phyloP scores from a whole-genome alignment of 208 protist species.

The Acanthamoeba triangularis region DNA sequence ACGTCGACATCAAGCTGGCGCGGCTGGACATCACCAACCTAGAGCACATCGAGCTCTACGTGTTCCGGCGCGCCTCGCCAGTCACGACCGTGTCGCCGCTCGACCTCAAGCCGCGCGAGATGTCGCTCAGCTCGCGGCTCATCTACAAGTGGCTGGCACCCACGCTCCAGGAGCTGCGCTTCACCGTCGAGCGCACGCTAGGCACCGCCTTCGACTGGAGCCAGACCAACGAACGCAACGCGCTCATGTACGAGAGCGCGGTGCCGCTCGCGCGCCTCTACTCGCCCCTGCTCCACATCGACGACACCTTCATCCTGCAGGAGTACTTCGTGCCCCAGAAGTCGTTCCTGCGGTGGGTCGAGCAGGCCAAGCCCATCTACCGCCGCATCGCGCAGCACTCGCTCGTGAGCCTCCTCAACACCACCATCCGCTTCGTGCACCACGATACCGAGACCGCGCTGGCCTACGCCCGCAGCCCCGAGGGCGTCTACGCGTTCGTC shows the following conservation, averaged over 20 bases:
- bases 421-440: conserved; percentile 86
- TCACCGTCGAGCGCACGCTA: conserved; percentile 78
- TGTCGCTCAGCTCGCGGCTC: conserved; percentile 66
- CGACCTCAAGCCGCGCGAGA: conserved; percentile 72
- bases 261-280: conserved; percentile 82
- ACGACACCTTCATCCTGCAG: conserved; percentile 88
- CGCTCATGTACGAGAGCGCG: conserved; percentile 87
- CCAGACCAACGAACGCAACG: conserved; percentile 83
- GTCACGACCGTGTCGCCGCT: conserved; percentile 48
- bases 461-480: conserved; percentile 76
- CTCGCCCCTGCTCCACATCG: conserved; percentile 80
- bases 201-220: conserved; percentile 86
- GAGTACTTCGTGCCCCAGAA: conserved; percentile 87
- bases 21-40: conserved; percentile 82
- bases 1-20: conserved; percentile 85
- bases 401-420: conserved; percentile 81
- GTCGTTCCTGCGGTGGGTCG: conserved; percentile 81
- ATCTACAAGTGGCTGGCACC: conserved; percentile 86
- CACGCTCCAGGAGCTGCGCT: conserved; percentile 76
- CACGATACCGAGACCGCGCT: conserved; percentile 78
- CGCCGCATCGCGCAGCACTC: not conserved
- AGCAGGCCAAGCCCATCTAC: conserved; percentile 52
- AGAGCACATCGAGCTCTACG: conserved; percentile 78
- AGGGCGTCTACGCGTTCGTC: conserved; percentile 85
- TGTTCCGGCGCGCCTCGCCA: conserved; percentile 79